Percentiles rank a stretch among this genome's conserved stretches.
Conservation (phyloP, 1,284 basidiomycete species). For the Omphalotus olearius region DNA sequence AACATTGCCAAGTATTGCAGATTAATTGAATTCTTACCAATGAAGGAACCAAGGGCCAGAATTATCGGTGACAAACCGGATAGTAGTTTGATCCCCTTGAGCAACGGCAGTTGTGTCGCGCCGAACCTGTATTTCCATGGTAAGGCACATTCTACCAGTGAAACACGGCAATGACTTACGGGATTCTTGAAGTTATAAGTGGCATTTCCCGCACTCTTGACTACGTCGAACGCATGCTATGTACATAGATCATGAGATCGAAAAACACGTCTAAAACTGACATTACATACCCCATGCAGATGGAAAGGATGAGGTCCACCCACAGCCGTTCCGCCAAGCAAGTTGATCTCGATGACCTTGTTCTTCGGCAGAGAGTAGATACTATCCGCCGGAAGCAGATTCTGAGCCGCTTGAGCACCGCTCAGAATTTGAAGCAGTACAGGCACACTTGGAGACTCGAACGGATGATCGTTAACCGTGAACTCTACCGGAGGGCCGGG, state of each 20-base stretch:
- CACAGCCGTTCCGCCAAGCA: conserved; percentile 29
- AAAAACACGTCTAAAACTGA: background rate
- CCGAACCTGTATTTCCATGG: background rate
- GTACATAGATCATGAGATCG: background rate
- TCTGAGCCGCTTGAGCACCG: conserved; percentile 35
- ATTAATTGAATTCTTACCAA: conserved; percentile 6
- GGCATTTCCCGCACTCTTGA: conserved; percentile 19
- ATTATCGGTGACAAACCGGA: conserved; percentile 14
- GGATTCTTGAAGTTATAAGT: conserved; percentile 30
- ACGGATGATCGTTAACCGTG: conserved; percentile 31
- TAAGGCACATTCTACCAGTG: background rate
- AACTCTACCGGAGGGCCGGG: conserved; percentile 19
- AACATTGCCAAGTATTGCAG: background rate
- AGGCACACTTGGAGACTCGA: conserved; percentile 35
- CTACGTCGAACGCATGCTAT: conserved; percentile 36
- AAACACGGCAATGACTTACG: background rate
- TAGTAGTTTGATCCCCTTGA: background rate
- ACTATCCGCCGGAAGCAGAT: conserved; percentile 41
- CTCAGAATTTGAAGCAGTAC: conserved; percentile 51
- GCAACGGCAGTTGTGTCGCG: conserved; percentile 10
- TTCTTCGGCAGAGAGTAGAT: conserved; percentile 43
- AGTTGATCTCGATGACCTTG: conserved; percentile 40
- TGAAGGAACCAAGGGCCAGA: conserved; percentile 15
- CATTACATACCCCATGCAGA: conserved; percentile 35
- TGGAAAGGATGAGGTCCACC: conserved; percentile 25